A percentile compares a stretch with the other conserved stretches of the same genome.
Conservation (phyloP, 2,329 filamentous ascomycete species). For the Penicillium sp. region DNA sequence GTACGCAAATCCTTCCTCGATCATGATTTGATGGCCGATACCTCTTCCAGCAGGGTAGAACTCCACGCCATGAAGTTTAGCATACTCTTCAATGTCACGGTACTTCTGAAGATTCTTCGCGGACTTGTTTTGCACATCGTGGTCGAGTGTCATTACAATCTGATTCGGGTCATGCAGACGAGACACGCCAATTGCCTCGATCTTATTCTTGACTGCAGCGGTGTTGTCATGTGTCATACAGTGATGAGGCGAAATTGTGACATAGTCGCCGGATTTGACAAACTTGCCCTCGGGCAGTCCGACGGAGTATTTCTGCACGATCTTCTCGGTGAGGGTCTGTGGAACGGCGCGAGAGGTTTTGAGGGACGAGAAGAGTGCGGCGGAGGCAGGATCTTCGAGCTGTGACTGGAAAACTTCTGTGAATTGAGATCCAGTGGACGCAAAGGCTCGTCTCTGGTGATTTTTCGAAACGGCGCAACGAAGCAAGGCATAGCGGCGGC, state of each 20-base stretch:
- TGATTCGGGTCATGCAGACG: slow-evolving; percentile 73
- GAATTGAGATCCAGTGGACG: slow-evolving; percentile 33
- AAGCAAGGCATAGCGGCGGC: slow-evolving; percentile 30
- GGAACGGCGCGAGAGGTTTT: slow-evolving; percentile 61
- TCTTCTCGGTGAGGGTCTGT: slow-evolving; percentile 91
- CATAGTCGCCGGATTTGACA: slow-evolving; percentile 81
- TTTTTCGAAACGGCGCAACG: slow-evolving; percentile 30
- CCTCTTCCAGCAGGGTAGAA: slow-evolving; percentile 79
- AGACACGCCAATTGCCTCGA: slow-evolving; percentile 80
- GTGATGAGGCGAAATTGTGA: slow-evolving; percentile 71
- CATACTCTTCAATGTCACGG: slow-evolving; percentile 79
- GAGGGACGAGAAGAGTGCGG: slow-evolving; percentile 76
- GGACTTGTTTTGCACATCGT: slow-evolving; percentile 84
- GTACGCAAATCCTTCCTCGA: slow-evolving; percentile 85
- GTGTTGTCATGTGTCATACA: slow-evolving; percentile 91
- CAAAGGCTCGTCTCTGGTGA: slow-evolving; percentile 35
- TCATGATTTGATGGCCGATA: slow-evolving; percentile 79
- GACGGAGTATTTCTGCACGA: slow-evolving; percentile 81
- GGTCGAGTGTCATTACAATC: slow-evolving; percentile 82
- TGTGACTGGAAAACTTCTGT: slow-evolving; percentile 56
- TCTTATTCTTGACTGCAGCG: slow-evolving; percentile 76
- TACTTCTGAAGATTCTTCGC: slow-evolving; percentile 85
- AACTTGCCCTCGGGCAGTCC: slow-evolving; percentile 75
- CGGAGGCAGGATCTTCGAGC: slow-evolving; percentile 63
- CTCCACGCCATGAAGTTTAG: slow-evolving; percentile 73